Percentiles rank a stretch among this genome's conserved stretches.
Conservation (phyloP, 768 basidiomycete species). For the Boletus subcaerulescens region DNA sequence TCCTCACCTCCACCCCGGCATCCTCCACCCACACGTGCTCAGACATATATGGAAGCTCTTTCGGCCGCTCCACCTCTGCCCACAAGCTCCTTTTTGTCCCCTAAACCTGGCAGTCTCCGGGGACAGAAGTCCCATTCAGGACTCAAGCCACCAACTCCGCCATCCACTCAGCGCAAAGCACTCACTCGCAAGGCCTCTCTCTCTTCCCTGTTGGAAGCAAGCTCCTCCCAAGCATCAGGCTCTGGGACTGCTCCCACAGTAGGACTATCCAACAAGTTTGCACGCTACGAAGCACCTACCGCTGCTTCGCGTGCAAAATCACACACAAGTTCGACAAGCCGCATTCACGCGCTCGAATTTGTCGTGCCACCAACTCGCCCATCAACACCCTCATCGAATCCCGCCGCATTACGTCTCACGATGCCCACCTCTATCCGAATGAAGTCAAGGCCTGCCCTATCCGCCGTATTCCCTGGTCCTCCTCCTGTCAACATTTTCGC, state of each 20-base stretch:
- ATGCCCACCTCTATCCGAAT: constrained; percentile 81
- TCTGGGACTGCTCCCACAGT: constrained; percentile 40
- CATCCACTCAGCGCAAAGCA: constrained; percentile 52
- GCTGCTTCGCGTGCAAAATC: constrained; percentile 78
- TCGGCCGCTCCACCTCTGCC: constrained; percentile 46
- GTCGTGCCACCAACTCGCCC: constrained; percentile 75
- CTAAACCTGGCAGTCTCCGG: constrained; percentile 73
- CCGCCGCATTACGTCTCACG: constrained; percentile 75
- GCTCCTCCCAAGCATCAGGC: constrained; percentile 53
- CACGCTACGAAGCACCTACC: constrained; percentile 75
- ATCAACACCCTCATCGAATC: constrained; percentile 75
- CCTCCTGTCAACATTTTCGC: constrained; percentile 28
- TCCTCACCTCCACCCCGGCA: constrained; percentile 66
- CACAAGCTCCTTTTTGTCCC: constrained; percentile 56
- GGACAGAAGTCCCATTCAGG: constrained; percentile 84
- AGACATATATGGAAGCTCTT: constrained; percentile 58
- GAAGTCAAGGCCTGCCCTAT: constrained; percentile 71
- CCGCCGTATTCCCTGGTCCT: constrained; percentile 65
- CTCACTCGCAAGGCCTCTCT: constrained; percentile 76
- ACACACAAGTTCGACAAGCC: constrained; percentile 62
- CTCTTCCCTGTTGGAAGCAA: constrained; percentile 67
- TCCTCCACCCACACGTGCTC: constrained; percentile 42
- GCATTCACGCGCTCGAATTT: constrained; percentile 57
- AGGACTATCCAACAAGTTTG: constrained; percentile 37
- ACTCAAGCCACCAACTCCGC: constrained; percentile 72